Percentiles rank a stretch among this genome's conserved stretches.
Conservation (phyloP, 2,329 filamentous ascomycete species). For the Aspergillus tanneri region DNA sequence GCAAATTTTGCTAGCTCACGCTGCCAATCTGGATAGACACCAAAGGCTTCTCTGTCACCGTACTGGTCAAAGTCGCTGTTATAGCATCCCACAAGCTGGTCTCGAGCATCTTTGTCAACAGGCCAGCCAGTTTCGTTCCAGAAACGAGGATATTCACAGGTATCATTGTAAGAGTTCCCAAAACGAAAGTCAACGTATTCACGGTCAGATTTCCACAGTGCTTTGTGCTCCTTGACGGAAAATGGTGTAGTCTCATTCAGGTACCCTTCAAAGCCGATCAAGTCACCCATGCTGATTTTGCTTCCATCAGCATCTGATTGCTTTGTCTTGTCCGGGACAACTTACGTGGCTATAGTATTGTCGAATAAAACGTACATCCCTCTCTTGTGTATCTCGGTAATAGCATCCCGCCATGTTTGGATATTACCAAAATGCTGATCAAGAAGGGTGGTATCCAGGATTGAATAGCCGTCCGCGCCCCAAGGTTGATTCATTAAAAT, state of each 20-base stretch:
- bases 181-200: slow-evolving; percentile 60
- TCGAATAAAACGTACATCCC: slow-evolving; percentile 67
- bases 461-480: slow-evolving; percentile 60
- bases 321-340: slow-evolving; percentile 5
- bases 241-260: slow-evolving; percentile 61
- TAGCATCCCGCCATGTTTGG: slow-evolving; percentile 56
- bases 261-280: slow-evolving; percentile 62
- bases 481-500: slow-evolving; percentile 65
- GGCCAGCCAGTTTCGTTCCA: slow-evolving; percentile 59
- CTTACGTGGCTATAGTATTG: slow-evolving; percentile 63
- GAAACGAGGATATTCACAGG: slow-evolving; percentile 60
- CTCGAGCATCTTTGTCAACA: slow-evolving; percentile 48
- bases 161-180: slow-evolving; percentile 54
- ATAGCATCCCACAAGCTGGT: slow-evolving; percentile 56
- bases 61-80: slow-evolving; percentile 66
- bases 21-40: slow-evolving; percentile 62
- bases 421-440: slow-evolving; percentile 64
- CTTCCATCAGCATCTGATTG: neutral
- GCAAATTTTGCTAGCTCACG: slow-evolving; percentile 66
- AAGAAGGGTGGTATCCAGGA: slow-evolving; percentile 62
- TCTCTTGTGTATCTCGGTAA: slow-evolving; percentile 60
- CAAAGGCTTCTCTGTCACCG: slow-evolving; percentile 63
- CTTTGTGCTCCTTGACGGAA: slow-evolving; percentile 55
- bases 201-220: slow-evolving; percentile 55
- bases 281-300: slow-evolving; percentile 53